These are phyloP conservation scores for Colletotrichum liriopes DNA, from an alignment of 2,329 filamentous ascomycete genomes.

Conservation along the genomic window DNA sequence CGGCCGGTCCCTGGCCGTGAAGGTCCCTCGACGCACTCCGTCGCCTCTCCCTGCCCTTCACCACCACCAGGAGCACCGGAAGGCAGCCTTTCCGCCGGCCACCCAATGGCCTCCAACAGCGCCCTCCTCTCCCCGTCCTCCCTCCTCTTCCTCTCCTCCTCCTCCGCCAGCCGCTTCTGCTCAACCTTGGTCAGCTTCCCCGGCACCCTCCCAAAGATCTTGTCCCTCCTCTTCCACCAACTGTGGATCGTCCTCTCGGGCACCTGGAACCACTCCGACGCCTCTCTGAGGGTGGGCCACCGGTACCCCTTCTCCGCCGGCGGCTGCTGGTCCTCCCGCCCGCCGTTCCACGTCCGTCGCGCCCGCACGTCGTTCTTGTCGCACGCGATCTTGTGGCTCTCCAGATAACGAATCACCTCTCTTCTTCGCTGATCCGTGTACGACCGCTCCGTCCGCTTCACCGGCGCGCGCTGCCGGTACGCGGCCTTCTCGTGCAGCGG, in stretches of 20 bases:
- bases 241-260: constrained; percentile 28
- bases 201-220: constrained; percentile 14
- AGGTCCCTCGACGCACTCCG: neutral
- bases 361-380: constrained; percentile 4
- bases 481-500: constrained; percentile 15
- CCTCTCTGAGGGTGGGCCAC: constrained; percentile 20
- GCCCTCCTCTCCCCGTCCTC: constrained; percentile 11
- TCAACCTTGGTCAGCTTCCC: constrained; percentile 12
- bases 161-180: constrained; percentile 16
- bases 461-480: neutral
- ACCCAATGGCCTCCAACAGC: constrained; percentile 16
- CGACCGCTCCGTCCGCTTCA: constrained; percentile 10
- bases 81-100: constrained; percentile 13
- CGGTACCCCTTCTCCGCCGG: constrained; percentile 11
- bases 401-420: constrained; percentile 15
- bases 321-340: constrained; percentile 4
- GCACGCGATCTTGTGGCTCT: constrained; percentile 18
- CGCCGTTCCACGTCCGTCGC: constrained; percentile 5
- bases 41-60: neutral
- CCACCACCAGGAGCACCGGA: neutral
- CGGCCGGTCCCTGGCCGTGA: neutral
- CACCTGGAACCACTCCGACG: constrained; percentile 28
- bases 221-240: constrained; percentile 21
- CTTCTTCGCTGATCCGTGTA: constrained; percentile 17
- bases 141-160: constrained; percentile 10